These are phyloP conservation scores for Serendipita indica DNA, from an alignment of 768 basidiomycete genomes.

Conservation along the genomic window DNA sequence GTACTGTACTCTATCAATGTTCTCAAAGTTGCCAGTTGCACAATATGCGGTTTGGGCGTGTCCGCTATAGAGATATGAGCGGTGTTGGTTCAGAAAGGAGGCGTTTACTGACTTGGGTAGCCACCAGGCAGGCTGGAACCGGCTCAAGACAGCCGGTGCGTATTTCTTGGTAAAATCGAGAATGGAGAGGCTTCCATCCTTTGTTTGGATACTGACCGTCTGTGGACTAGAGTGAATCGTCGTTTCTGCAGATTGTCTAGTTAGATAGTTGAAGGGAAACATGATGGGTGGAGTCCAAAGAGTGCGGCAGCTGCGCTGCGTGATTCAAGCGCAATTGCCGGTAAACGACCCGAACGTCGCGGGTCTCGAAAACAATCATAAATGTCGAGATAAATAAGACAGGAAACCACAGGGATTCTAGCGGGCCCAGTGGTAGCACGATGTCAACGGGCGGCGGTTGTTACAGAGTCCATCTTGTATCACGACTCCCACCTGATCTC, in stretches of 20 bases:
- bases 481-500: no score
- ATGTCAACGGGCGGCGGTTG: no score
- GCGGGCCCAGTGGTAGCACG: no score
- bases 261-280: background rate
- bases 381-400: no score
- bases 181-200: background rate
- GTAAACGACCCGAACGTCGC: no score
- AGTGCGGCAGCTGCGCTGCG: background rate
- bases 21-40: slow-evolving; percentile 25
- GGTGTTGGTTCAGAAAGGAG: background rate
- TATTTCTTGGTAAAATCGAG: background rate
- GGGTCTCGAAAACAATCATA: no score
- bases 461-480: no score
- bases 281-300: slow-evolving; percentile 1
- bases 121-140: slow-evolving; percentile 23
- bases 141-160: background rate
- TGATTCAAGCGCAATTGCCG: background rate
- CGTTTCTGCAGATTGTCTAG: background rate
- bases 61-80: slow-evolving; percentile 18
- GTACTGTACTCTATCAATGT: slow-evolving; percentile 26
- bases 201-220: background rate
- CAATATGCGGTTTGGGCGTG: slow-evolving; percentile 27
- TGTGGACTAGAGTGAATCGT: background rate
- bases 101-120: slow-evolving; percentile 20
- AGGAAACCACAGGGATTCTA: no score